Evolutionary conservation across 768 basidiomycete species (phyloP).

Genomic region (Omphalotus guepiniiformis): DNA sequence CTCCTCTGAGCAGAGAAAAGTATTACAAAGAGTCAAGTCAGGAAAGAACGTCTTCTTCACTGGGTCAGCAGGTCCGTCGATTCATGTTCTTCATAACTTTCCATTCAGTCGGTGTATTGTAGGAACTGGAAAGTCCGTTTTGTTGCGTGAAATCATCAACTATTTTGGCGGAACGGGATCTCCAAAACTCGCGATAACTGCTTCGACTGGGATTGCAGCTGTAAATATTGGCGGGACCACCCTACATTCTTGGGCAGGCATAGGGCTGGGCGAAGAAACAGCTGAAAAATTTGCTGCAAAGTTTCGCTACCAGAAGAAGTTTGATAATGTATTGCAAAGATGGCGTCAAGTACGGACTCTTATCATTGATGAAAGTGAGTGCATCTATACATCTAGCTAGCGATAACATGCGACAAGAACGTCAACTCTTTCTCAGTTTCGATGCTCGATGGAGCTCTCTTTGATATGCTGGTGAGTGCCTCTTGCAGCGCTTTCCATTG

Average conservation of each 20-base stretch:
- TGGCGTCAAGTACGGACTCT: slow-evolving; percentile 64
- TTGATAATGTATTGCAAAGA: slow-evolving; percentile 40
- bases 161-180: slow-evolving; percentile 34
- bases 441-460: slow-evolving; percentile 79
- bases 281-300: slow-evolving; percentile 51
- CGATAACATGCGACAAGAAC: background rate
- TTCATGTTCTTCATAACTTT: background rate
- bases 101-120: background rate
- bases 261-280: slow-evolving; percentile 64
- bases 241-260: slow-evolving; percentile 79
- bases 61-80: slow-evolving; percentile 65
- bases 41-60: slow-evolving; percentile 80
- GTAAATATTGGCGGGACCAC: slow-evolving; percentile 82
- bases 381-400: background rate
- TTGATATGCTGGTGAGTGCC: slow-evolving; percentile 69
- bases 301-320: slow-evolving; percentile 38
- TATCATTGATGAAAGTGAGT: slow-evolving; percentile 82
- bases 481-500: background rate
- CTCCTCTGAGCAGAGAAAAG: slow-evolving; percentile 47
- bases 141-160: slow-evolving; percentile 71
- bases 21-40: slow-evolving; percentile 49
- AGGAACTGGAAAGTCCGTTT: slow-evolving; percentile 84
- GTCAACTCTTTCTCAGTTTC: slow-evolving; percentile 51
- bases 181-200: slow-evolving; percentile 63
- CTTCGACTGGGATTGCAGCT: slow-evolving; percentile 76